phyloP scores from a whole-genome alignment of 1,284 basidiomycete species.

The Rhodotorula sp. region DNA sequence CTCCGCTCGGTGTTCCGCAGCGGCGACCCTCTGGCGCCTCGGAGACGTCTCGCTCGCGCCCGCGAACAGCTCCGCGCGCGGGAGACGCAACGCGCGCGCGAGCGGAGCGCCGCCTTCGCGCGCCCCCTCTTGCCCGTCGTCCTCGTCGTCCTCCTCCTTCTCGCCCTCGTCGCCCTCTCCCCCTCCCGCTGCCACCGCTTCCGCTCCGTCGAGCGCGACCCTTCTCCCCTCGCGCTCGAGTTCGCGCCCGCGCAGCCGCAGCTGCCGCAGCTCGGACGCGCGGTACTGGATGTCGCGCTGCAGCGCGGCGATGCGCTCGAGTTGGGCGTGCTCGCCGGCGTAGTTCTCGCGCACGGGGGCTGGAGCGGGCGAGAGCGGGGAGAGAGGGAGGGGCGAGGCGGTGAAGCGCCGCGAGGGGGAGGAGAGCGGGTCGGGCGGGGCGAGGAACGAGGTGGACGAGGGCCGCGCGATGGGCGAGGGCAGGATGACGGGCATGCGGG shows the following conservation, averaged over 20 bases:
- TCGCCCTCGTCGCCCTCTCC: neutral
- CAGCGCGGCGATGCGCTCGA: constrained; percentile 21
- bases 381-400: neutral
- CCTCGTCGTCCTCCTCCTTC: neutral
- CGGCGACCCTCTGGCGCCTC: neutral
- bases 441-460: neutral
- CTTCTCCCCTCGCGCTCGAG: constrained; percentile 2
- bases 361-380: neutral
- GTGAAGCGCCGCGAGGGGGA: constrained; percentile 11
- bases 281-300: constrained; percentile 20
- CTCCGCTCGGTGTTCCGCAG: neutral
- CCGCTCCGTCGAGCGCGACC: neutral
- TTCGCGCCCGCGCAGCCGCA: constrained; percentile 9
- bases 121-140: neutral
- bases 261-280: constrained; percentile 7
- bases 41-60: neutral
- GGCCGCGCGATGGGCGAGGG: neutral
- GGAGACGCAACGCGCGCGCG: neutral
- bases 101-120: neutral
- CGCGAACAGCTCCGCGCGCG: neutral
- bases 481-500: constrained; percentile 12
- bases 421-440: neutral
- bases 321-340: constrained; percentile 29
- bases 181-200: neutral
- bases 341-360: constrained; percentile 10